Evolutionary conservation across 2,329 filamentous ascomycete genomes (phyloP), one percentile per base, ranked within the genome.

Genomic region (Ceratocystis destructans): DNA sequence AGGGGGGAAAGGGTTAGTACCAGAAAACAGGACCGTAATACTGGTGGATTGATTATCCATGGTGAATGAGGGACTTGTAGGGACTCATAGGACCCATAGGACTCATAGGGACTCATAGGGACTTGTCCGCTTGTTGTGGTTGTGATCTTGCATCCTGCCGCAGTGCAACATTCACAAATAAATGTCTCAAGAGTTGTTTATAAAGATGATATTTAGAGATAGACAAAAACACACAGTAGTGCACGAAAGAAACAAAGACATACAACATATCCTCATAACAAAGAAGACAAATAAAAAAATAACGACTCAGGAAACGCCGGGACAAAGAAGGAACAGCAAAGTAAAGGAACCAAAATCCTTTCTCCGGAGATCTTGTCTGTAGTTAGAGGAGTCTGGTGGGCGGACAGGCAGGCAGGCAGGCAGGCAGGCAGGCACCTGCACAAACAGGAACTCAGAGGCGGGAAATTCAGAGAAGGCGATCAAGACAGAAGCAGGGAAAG

Each of bases 151-250:
- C 3, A 15, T 15, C 37, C 37, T 5, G 10, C 12, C 37, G 12
- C 37, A 15, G 37, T 15, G 12, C 37, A 37, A 10, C 8, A 8
- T 31, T 28, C 5, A 50, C 7, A 50, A 20, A 48, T 8, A 48
- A 48, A 20, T 50, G 25, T 31, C 44, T 33, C 41, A 46, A 17
- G n/a, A 28, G 25, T 41, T 28, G 44, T 46, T 50, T 25, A 33
- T 63, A 50, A 46, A 48, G 28, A 63, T 50, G 44, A 50, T 63
- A 17, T 22, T 50, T 46, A 63, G 25, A 63, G 61, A 62, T 45
- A 61, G 33, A 64, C 50, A 55, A 33, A 48, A 64, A 25, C 28
- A 37, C 17, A 33, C 20, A 53, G 20, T 5, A 53, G 25, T 25
- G 22, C 8, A 22, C 37, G 17, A 55, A 25, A 55, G 50, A 20